Conservation (phyloP, 176 grass and related monocot genomes). For the Typha latifolia region DNA sequence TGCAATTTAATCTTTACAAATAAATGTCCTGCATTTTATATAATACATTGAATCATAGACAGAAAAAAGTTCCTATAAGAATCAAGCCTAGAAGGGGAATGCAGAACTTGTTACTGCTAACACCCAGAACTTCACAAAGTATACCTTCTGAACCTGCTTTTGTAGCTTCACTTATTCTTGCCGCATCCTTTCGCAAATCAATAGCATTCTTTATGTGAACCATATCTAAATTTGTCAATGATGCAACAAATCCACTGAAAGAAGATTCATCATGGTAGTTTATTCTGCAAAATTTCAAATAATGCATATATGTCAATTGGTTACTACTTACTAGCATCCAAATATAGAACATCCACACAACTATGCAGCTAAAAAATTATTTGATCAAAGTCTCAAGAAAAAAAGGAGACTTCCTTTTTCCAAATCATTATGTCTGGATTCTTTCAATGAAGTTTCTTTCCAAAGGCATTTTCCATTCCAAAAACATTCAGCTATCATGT, state of each 20-base stretch:
- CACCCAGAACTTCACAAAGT: background rate
- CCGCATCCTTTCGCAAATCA: slow-evolving; percentile 39
- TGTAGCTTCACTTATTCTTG: slow-evolving; percentile 23
- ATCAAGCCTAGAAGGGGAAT: background rate
- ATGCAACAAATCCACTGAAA: slow-evolving; percentile 40
- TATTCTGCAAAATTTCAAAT: slow-evolving; percentile 35
- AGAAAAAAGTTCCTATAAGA: background rate
- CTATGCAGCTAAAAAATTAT: too few relatives aligned
- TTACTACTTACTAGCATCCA: background rate
- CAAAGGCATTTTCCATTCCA: too few relatives aligned
- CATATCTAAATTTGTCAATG: slow-evolving; percentile 37
- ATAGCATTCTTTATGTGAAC: slow-evolving; percentile 30
- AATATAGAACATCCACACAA: too few relatives aligned
- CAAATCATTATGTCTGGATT: too few relatives aligned
- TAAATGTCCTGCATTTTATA: background rate
- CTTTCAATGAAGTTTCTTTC: too few relatives aligned
- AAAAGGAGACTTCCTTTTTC: too few relatives aligned
- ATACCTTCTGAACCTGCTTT: slow-evolving; percentile 19
- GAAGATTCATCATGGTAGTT: slow-evolving; percentile 40
- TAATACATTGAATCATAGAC: background rate
- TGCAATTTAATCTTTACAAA: background rate
- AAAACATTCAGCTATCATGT: too few relatives aligned
- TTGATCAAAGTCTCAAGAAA: too few relatives aligned
- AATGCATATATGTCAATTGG: background rate
- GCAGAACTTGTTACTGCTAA: background rate